Conservation (phyloP, 192 early-diverging fungal genomes). For the Chytriomyces confervae region DNA sequence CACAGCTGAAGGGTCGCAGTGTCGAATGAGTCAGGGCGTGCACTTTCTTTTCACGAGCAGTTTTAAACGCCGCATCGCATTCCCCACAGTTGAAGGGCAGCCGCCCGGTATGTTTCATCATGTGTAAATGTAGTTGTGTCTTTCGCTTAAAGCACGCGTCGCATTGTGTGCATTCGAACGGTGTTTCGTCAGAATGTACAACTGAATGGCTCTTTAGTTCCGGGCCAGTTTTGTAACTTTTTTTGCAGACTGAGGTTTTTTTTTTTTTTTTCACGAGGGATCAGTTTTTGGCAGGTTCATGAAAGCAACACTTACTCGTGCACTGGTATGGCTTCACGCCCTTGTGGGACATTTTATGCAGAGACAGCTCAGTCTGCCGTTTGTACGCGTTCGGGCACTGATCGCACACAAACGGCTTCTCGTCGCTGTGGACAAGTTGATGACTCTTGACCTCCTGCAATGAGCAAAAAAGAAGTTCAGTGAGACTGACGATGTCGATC, state of each 20-base stretch:
- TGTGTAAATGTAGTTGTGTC: slow-evolving; percentile 18
- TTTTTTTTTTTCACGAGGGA: too few species aligned
- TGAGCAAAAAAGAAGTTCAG: too few species aligned
- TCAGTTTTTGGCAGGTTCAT: too few species aligned
- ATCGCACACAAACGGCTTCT: slow-evolving; percentile 15
- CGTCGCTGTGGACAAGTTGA: slow-evolving; percentile 5
- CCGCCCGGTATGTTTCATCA: slow-evolving; percentile 22
- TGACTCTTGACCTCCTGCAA: slow-evolving; percentile 18
- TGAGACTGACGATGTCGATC: background rate
- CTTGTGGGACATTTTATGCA: slow-evolving; percentile 2
- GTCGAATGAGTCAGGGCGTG: slow-evolving; percentile 2
- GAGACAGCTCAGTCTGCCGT: background rate
- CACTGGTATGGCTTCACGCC: background rate
- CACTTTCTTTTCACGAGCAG: slow-evolving; percentile 22
- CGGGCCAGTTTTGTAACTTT: background rate
- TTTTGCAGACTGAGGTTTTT: background rate
- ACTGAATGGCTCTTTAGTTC: slow-evolving; percentile 15
- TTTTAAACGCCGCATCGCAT: slow-evolving; percentile 13
- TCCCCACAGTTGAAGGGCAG: background rate
- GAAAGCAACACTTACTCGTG: background rate
- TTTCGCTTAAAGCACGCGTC: slow-evolving; percentile 9
- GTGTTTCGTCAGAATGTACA: slow-evolving; percentile 11
- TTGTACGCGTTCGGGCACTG: background rate
- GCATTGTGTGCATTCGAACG: slow-evolving; percentile 9
- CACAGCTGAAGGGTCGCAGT: background rate